Evolutionary conservation across 2,329 filamentous ascomycete genomes (phyloP).

Genomic region (Diaporthe australafricana): DNA sequence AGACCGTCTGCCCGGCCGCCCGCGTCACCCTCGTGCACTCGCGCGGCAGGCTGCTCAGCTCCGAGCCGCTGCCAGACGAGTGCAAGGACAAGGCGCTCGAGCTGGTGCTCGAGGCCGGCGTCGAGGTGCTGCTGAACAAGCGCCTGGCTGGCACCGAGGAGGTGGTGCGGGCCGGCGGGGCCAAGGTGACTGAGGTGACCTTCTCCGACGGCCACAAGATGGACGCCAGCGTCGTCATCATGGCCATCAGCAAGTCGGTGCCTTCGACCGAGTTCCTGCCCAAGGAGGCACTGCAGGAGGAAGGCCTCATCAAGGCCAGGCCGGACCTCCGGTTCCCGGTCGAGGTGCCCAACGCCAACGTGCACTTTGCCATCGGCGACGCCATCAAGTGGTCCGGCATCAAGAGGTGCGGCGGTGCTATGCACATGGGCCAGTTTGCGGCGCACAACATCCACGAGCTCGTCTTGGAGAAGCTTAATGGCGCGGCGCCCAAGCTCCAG

Average conservation of each 20-base stretch:
- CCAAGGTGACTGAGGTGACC: constrained; percentile 58
- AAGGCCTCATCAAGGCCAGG: constrained; percentile 74
- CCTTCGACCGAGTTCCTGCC: constrained; percentile 75
- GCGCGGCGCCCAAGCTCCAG: constrained; percentile 56
- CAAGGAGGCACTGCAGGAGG: constrained; percentile 64
- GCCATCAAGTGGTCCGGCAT: constrained; percentile 79
- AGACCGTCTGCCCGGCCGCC: constrained; percentile 71
- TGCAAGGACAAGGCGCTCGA: constrained; percentile 72
- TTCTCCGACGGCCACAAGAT: constrained; percentile 72
- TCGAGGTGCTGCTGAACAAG: constrained; percentile 73
- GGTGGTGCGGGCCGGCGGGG: constrained; percentile 54
- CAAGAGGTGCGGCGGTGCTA: constrained; percentile 81
- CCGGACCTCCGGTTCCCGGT: constrained; percentile 66
- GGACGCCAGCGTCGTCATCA: constrained; percentile 73
- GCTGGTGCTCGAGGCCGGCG: constrained; percentile 70
- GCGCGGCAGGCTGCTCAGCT: constrained; percentile 75
- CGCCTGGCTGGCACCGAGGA: constrained; percentile 64
- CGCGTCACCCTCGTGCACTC: constrained; percentile 83
- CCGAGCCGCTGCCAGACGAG: constrained; percentile 77
- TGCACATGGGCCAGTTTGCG: constrained; percentile 77
- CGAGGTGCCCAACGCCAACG: constrained; percentile 64
- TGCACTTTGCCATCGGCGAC: constrained; percentile 79
- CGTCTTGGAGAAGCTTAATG: constrained; percentile 59
- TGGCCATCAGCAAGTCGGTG: constrained; percentile 73
- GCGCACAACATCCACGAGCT: constrained; percentile 76